Conservation (phyloP, 2,329 filamentous ascomycete genomes). For the Cladosporium sp. region DNA sequence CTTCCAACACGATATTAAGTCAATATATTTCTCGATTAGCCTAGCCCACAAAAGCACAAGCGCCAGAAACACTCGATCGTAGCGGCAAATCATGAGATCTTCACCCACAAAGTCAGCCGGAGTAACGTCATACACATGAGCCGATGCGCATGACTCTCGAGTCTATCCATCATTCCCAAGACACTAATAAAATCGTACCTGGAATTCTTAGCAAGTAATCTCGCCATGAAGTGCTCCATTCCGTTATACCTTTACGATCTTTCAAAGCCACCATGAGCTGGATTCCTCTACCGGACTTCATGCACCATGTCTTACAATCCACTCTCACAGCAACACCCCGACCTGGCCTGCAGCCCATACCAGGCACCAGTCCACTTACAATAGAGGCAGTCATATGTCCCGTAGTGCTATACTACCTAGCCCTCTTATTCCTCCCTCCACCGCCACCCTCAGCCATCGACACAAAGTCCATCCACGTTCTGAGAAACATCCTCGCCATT, state of each 20-base stretch:
- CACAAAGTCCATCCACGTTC: slow-evolving; percentile 24
- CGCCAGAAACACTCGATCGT: slow-evolving; percentile 2
- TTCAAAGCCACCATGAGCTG: slow-evolving; percentile 3
- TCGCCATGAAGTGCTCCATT: background rate
- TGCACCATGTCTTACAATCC: slow-evolving; percentile 19
- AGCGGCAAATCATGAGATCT: slow-evolving; percentile 11
- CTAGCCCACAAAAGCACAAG: slow-evolving; percentile 7
- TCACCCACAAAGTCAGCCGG: background rate
- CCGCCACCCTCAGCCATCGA: slow-evolving; percentile 35
- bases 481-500: slow-evolving; percentile 37
- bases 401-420: slow-evolving; percentile 40
- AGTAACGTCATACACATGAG: slow-evolving; percentile 9
- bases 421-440: slow-evolving; percentile 38
- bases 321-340: slow-evolving; percentile 28
- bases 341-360: slow-evolving; percentile 38
- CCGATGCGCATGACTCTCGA: background rate
- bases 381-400: slow-evolving; percentile 36
- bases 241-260: background rate
- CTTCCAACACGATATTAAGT: no score
- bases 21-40: background rate
- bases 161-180: background rate
- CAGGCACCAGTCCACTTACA: slow-evolving; percentile 37
- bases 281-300: slow-evolving; percentile 15
- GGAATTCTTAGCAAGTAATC: no score
- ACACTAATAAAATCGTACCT: no score